Evolutionary conservation across 2,329 filamentous ascomycete genomes (phyloP).

Genomic region (Stachybotrys elegans): DNA sequence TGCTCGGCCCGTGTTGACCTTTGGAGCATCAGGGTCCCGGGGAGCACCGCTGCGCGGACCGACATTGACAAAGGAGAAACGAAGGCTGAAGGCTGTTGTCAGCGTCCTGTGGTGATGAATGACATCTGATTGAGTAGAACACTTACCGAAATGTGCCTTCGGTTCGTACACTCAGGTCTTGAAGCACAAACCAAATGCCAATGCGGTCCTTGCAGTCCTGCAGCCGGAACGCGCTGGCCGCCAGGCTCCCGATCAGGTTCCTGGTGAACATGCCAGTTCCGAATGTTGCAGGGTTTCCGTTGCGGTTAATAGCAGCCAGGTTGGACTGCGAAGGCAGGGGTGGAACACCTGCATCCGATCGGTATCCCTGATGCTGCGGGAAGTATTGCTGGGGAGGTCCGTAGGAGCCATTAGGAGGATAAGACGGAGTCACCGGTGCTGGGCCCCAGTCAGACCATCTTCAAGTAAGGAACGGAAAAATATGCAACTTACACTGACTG

Average conservation of each 20-base stretch:
- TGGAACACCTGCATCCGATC: constrained; percentile 18
- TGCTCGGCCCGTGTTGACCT: constrained; percentile 68
- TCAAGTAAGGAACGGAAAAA: neutral
- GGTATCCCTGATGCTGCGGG: constrained; percentile 25
- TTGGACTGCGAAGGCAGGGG: constrained; percentile 20
- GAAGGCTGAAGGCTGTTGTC: constrained; percentile 37
- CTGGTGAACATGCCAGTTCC: constrained; percentile 76
- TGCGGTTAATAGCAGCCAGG: constrained; percentile 25
- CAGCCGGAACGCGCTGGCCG: constrained; percentile 81
- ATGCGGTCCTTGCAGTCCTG: constrained; percentile 73
- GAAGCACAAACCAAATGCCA: constrained; percentile 94
- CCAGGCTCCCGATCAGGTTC: constrained; percentile 88
- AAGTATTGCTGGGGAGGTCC: constrained; percentile 32
- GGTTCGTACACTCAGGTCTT: constrained; percentile 89
- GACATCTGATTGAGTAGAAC: neutral
- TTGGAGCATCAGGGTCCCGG: constrained; percentile 32
- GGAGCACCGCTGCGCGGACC: constrained; percentile 42
- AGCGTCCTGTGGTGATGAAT: constrained; percentile 6
- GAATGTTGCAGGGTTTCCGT: constrained; percentile 49
- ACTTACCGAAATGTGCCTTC: constrained; percentile 83
- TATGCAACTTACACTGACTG: constrained; percentile 21
- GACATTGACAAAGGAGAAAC: constrained; percentile 80
- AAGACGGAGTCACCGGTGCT: constrained; percentile 18
- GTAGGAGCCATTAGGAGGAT: constrained; percentile 26
- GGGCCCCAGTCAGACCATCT: neutral